Evolutionary conservation across 805 yeast species (phyloP).

Genomic region (Saccharomyces jurei): DNA sequence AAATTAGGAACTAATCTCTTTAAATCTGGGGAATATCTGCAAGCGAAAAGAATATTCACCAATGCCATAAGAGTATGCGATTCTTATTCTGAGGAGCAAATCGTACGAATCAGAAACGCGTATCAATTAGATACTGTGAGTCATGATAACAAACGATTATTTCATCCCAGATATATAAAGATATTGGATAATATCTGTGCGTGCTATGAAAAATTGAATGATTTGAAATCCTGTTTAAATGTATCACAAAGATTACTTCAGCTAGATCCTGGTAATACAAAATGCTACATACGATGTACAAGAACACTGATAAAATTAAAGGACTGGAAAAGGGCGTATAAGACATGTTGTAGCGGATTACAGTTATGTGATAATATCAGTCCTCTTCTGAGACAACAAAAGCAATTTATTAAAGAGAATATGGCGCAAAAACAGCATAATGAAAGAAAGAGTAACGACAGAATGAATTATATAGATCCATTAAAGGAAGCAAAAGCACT

Average conservation of each 20-base stretch:
- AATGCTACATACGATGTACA: slow-evolving; percentile 23
- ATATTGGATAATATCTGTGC: slow-evolving; percentile 24
- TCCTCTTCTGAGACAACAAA: slow-evolving; percentile 12
- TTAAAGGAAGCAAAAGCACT: slow-evolving; percentile 8
- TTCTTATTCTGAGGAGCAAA: slow-evolving; percentile 15
- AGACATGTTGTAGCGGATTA: slow-evolving; percentile 4
- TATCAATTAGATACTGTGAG: background rate
- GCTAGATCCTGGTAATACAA: slow-evolving; percentile 22
- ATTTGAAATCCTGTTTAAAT: slow-evolving; percentile 16
- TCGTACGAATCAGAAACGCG: slow-evolving; percentile 11
- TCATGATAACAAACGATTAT: slow-evolving; percentile 5
- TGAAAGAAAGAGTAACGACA: background rate
- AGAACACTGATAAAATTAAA: slow-evolving; percentile 18
- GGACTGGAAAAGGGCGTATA: slow-evolving; percentile 17
- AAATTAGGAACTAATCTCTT: slow-evolving; percentile 23
- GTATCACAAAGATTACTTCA: slow-evolving; percentile 17
- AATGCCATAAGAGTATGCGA: slow-evolving; percentile 21
- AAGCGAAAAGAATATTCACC: slow-evolving; percentile 23
- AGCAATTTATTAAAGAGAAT: slow-evolving; percentile 7
- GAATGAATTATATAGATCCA: slow-evolving; percentile 18
- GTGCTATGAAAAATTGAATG: slow-evolving; percentile 23
- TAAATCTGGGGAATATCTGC: slow-evolving; percentile 16
- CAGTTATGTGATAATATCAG: background rate
- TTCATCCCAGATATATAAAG: slow-evolving; percentile 24
- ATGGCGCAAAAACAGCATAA: background rate